A percentile compares a stretch with the other conserved stretches of the same genome.
phyloP scores from a whole-genome alignment of 306 rosid species.

The Oxytropis ochrocephala region DNA sequence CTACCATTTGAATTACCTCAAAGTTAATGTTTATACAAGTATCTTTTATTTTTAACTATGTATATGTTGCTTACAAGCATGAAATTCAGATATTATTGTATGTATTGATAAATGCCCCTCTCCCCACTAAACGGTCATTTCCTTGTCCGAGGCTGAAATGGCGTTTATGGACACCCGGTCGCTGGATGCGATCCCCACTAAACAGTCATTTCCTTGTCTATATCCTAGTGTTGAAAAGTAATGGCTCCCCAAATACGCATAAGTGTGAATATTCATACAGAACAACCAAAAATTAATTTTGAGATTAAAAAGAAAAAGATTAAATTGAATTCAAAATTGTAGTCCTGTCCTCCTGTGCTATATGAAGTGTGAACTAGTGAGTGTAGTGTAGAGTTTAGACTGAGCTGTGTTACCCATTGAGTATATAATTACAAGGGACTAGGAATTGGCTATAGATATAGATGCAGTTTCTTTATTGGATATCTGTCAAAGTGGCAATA shows the following conservation, averaged over 20 bases:
- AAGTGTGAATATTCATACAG: constrained; percentile 17
- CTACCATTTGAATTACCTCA: constrained; percentile 22
- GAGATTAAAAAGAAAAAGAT: not conserved
- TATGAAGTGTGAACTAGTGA: constrained; percentile 8
- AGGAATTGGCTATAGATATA: not conserved
- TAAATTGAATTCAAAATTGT: constrained; percentile 22
- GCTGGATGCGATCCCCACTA: no score
- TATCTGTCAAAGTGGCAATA: constrained; percentile 28
- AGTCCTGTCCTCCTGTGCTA: constrained; percentile 22
- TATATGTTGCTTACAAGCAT: constrained; percentile 36
- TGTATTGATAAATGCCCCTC: not conserved
- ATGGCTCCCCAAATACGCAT: constrained; percentile 20
- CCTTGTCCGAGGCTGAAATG: no score
- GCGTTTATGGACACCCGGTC: no score
- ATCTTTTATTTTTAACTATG: not conserved
- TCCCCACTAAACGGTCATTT: constrained; percentile 5
- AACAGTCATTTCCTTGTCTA: constrained; percentile 16
- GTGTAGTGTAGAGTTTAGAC: not conserved
- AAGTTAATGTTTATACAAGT: not conserved
- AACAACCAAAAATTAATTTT: not conserved
- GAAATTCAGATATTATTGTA: constrained; percentile 25
- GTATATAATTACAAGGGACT: constrained; percentile 9
- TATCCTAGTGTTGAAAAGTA: not conserved
- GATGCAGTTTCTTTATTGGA: constrained; percentile 2
- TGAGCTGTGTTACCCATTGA: not conserved